Conservation (phyloP, 352 stramenopile species). For the Lagenidium giganteum region DNA sequence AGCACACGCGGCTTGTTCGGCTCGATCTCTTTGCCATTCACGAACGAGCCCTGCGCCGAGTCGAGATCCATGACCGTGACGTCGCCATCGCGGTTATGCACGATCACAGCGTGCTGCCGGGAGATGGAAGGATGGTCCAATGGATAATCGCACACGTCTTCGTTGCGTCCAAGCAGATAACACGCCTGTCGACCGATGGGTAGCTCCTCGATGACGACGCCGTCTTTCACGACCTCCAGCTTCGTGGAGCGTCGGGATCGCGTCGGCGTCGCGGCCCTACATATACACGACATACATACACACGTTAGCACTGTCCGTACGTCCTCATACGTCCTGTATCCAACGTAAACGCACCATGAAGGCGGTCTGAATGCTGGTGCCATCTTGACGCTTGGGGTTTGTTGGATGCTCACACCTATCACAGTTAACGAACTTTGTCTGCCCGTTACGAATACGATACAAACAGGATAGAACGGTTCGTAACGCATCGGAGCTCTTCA, state of each 20-base stretch:
- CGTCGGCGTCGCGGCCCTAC: conserved; percentile 47
- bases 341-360: no score
- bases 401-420: no score
- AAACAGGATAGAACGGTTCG: no score
- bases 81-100: conserved; percentile 48
- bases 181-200: conserved; percentile 44
- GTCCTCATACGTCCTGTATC: no score
- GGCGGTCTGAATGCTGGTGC: no score
- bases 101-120: conserved; percentile 69
- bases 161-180: conserved; percentile 72
- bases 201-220: conserved; percentile 34
- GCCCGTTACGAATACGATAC: no score
- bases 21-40: conserved; percentile 66
- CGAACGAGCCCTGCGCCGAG: conserved; percentile 81
- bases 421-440: no score
- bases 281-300: no score
- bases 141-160: conserved; percentile 64
- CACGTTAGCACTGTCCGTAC: no score
- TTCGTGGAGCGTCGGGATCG: conserved; percentile 34
- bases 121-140: conserved; percentile 81
- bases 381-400: no score
- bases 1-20: conserved; percentile 36
- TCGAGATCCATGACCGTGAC: conserved; percentile 70
- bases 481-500: no score
- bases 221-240: conserved; percentile 51